phyloP scores from a whole-genome alignment of 192 early-diverging fungal genomes.

The Gigaspora rosea region DNA sequence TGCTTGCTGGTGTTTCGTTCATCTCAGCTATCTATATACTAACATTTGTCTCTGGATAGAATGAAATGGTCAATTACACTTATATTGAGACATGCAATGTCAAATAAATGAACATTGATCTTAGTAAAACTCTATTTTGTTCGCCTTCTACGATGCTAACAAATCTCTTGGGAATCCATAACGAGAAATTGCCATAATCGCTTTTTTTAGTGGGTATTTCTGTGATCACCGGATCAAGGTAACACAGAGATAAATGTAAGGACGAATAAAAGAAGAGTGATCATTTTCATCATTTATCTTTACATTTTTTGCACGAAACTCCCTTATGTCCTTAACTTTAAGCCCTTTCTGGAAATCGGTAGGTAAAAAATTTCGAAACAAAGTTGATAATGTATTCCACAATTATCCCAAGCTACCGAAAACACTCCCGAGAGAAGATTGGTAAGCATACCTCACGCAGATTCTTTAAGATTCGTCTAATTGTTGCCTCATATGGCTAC shows the following conservation, averaged over 20 bases:
- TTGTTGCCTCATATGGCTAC: background rate
- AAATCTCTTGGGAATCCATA: too few relatives aligned
- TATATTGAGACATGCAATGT: too few relatives aligned
- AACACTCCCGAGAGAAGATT: background rate
- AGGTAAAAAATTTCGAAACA: too few relatives aligned
- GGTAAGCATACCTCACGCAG: background rate
- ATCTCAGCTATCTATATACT: slow-evolving; percentile 13
- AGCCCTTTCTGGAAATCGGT: too few relatives aligned
- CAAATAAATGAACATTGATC: too few relatives aligned
- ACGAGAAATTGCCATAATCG: background rate
- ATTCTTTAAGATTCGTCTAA: background rate
- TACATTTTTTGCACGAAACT: too few relatives aligned
- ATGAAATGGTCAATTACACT: slow-evolving; percentile 5
- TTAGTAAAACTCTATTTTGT: too few relatives aligned
- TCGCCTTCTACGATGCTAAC: too few relatives aligned
- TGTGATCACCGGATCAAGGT: too few relatives aligned
- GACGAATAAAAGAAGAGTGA: background rate
- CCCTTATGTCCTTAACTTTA: too few relatives aligned
- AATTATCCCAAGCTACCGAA: slow-evolving; percentile 6
- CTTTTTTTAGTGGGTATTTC: background rate
- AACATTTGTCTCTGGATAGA: slow-evolving; percentile 19
- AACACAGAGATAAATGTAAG: too few relatives aligned
- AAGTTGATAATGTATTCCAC: background rate
- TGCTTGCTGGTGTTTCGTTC: background rate
- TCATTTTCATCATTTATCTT: background rate